Evolutionary conservation across 345 rosid genomes (phyloP).

Genomic region (Eucalyptus camaldulensis): DNA sequence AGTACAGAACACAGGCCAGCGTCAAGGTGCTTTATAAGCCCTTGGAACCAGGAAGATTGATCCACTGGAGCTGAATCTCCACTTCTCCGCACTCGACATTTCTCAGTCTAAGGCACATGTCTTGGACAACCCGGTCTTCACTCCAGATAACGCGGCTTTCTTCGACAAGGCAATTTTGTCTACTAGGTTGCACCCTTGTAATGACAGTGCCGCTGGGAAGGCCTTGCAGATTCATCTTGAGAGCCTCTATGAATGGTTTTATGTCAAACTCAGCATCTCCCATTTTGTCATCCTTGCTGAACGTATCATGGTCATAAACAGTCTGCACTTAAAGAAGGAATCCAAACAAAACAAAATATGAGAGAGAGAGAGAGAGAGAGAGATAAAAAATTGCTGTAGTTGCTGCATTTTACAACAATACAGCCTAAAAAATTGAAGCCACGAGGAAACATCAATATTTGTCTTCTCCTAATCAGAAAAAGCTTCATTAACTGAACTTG

Average conservation of each 20-base stretch:
- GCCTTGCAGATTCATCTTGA: slow-evolving; percentile 34
- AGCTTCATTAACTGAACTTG: background rate
- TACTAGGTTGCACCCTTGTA: slow-evolving; percentile 33
- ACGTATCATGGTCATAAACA: slow-evolving; percentile 80
- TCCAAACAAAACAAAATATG: background rate
- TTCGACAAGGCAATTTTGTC: slow-evolving; percentile 60
- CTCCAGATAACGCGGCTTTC: slow-evolving; percentile 37
- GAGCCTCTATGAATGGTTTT: slow-evolving; percentile 46
- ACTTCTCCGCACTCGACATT: slow-evolving; percentile 91
- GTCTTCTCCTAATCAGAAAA: background rate
- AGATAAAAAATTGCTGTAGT: background rate
- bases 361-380: background rate
- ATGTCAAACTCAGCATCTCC: slow-evolving; percentile 85
- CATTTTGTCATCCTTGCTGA: slow-evolving; percentile 87
- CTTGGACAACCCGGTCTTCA: slow-evolving; percentile 49
- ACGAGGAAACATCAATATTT: background rate
- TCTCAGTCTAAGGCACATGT: slow-evolving; percentile 52
- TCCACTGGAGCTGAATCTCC: slow-evolving; percentile 82
- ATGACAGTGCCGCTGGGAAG: slow-evolving; percentile 57
- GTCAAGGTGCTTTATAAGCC: slow-evolving; percentile 10
- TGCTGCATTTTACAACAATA: background rate
- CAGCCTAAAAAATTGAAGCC: background rate
- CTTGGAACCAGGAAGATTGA: slow-evolving; percentile 64
- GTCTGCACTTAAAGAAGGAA: slow-evolving; percentile 14
- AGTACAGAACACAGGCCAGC: background rate